Conservation (phyloP, 2,329 filamentous ascomycete species). For the Diplocarpon mali region DNA sequence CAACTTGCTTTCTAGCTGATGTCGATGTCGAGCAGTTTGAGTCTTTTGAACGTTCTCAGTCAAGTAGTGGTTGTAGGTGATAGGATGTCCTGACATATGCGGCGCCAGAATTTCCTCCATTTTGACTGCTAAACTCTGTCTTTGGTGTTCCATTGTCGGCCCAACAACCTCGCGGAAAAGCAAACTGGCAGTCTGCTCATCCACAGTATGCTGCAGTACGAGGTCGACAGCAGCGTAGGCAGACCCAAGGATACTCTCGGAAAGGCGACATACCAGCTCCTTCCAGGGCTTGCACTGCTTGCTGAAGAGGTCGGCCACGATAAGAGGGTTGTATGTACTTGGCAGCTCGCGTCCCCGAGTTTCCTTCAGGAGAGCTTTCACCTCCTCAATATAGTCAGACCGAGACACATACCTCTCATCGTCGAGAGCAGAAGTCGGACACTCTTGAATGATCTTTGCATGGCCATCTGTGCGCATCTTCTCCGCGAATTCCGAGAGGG, state of each 20-base stretch:
- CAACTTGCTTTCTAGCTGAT: slow-evolving; percentile 15
- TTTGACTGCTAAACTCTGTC: slow-evolving; percentile 31
- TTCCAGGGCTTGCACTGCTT: slow-evolving; percentile 48
- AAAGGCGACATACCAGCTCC: slow-evolving; percentile 28
- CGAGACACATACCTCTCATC: slow-evolving; percentile 29
- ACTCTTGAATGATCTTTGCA: too few species aligned
- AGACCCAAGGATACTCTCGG: slow-evolving; percentile 27
- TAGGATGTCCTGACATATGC: slow-evolving; percentile 36
- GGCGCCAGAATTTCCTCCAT: slow-evolving; percentile 35
- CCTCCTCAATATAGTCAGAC: slow-evolving; percentile 18
- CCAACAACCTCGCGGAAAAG: slow-evolving; percentile 31
- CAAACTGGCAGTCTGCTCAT: slow-evolving; percentile 30
- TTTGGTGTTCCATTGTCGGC: slow-evolving; percentile 30
- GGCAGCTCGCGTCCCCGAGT: slow-evolving; percentile 45
- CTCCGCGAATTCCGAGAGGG: slow-evolving; percentile 36
- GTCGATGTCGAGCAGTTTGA: slow-evolving; percentile 8
- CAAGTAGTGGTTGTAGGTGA: slow-evolving; percentile 43
- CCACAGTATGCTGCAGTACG: slow-evolving; percentile 29
- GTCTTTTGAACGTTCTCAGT: slow-evolving; percentile 27
- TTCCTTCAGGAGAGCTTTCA: slow-evolving; percentile 28
- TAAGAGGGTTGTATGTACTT: slow-evolving; percentile 47
- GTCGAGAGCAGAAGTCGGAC: too few species aligned
- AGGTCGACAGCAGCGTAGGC: slow-evolving; percentile 29
- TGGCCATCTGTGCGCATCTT: slow-evolving; percentile 34
- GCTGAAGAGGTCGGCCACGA: slow-evolving; percentile 48